phyloP scores from a whole-genome alignment of 768 basidiomycete genomes.

The Boletus vinaceobasis region DNA sequence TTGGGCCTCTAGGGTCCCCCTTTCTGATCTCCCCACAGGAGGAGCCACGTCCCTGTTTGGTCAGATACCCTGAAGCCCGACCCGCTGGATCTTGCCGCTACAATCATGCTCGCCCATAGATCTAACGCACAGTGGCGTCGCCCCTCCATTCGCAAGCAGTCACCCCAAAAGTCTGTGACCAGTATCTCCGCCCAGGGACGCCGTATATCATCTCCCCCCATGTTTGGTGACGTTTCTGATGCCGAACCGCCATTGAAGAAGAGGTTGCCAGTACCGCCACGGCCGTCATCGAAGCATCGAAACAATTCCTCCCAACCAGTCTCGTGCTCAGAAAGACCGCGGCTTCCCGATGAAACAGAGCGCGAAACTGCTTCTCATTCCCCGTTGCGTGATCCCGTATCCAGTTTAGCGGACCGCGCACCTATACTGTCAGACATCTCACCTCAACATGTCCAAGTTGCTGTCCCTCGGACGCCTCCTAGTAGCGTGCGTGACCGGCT shows the following conservation, averaged over 20 bases:
- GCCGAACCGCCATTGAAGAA: slow-evolving; percentile 2
- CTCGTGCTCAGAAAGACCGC: not conserved
- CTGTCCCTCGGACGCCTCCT: not conserved
- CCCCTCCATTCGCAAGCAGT: not conserved
- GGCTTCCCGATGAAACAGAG: not conserved
- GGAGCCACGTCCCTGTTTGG: slow-evolving; percentile 29
- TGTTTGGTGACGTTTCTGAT: not conserved
- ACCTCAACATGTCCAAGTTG: not conserved
- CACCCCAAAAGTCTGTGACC: not conserved
- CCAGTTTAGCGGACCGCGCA: not conserved
- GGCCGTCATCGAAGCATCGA: slow-evolving; percentile 7
- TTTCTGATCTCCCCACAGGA: slow-evolving; percentile 20
- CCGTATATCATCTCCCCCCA: not conserved
- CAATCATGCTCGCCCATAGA: slow-evolving; percentile 24
- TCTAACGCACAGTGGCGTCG: slow-evolving; percentile 20
- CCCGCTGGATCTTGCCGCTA: slow-evolving; percentile 27
- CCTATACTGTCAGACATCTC: not conserved
- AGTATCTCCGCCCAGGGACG: not conserved
- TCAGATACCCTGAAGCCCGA: slow-evolving; percentile 29
- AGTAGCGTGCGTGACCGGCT: not conserved
- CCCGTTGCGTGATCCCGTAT: not conserved
- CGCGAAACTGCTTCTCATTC: not conserved
- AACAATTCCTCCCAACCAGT: slow-evolving; percentile 1
- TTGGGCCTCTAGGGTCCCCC: not conserved
- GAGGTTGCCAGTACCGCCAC: slow-evolving; percentile 22